Conservation (phyloP, 345 rosid genomes). For the Populus davidiana region DNA sequence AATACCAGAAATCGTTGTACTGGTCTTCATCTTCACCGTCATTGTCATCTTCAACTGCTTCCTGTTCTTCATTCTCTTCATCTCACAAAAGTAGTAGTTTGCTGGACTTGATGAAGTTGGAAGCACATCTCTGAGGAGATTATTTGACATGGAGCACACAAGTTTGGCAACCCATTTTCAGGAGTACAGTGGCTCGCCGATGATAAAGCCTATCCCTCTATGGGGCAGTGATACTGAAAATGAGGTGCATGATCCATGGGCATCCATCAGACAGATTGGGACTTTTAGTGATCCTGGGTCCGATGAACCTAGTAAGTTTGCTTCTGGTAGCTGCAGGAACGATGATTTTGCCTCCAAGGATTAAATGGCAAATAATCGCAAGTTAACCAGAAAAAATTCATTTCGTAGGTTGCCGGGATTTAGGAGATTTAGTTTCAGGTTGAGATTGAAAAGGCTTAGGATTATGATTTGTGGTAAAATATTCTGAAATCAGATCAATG, state of each 20-base stretch:
- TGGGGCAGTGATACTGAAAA: constrained; percentile 46
- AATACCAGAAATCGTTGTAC: constrained; percentile 44
- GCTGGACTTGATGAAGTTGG: constrained; percentile 45
- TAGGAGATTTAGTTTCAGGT: constrained; percentile 31
- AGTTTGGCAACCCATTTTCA: constrained; percentile 44
- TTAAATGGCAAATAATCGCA: neutral
- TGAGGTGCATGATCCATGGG: constrained; percentile 43
- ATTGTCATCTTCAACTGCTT: constrained; percentile 11
- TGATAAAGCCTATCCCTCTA: constrained; percentile 35
- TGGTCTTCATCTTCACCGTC: constrained; percentile 34
- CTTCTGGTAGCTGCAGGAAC: constrained; percentile 25
- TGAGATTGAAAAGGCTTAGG: constrained; percentile 39
- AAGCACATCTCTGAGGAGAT: constrained; percentile 42
- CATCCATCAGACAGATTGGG: constrained; percentile 18
- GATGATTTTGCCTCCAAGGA: constrained; percentile 5
- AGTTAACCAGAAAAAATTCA: constrained; percentile 43
- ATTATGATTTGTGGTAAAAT: constrained; percentile 45
- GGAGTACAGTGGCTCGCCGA: constrained; percentile 45
- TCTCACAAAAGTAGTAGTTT: constrained; percentile 30
- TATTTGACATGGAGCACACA: constrained; percentile 53
- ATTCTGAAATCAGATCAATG: constrained; percentile 7
- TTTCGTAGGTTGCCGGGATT: constrained; percentile 47
- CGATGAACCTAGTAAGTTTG: constrained; percentile 16
- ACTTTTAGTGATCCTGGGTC: neutral
- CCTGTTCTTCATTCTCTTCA: constrained; percentile 24